Evolutionary conservation across 208 protist genomes (phyloP), one percentile per base, ranked within the genome.

Genomic region (Trypanosoma brucei): DNA sequence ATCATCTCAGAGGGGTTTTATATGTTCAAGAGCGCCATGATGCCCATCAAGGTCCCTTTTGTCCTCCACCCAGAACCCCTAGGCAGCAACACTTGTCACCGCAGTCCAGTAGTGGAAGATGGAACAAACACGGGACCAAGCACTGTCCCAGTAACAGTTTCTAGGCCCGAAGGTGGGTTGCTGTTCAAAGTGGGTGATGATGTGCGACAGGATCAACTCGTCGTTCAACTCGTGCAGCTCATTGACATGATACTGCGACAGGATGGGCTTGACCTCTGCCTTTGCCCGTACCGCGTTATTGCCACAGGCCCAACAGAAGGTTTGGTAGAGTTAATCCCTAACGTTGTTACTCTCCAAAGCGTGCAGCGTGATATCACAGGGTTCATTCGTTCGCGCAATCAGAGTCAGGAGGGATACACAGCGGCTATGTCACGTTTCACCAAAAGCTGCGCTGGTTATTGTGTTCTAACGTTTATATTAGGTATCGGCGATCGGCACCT

Each of bases 141-240:
- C 54, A 51, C 52, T 55, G 11, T 62, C 35, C 59, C 67, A 22
- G 33, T 65, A 13, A 40, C 59, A 11, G 9, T 55, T 46, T 37
- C 59, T 39, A 45, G 50, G 40, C 6, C 22, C 38, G 56, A 75
- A n/a, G 60, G 68, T 5, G 55, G 40, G 1, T 37, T 98, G 33
- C 97, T 98, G 65, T 97, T 92, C 76, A 98, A 98, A 72, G 79
- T 65, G 31, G 87, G 96, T 56, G 97, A 99, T 74, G 97, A 99
- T 62, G 78, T 99, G 14, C 80, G 98, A 49, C 98, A 99, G 76
- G 98, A 99, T 68, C 96, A 98, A 75, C 78, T 99, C 6, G 88
- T 98, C n/a, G 78, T 98, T 42, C 95, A 98, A 65, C 50, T 97
- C 2, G 78, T 98, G 7, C 55, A 68, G 7, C 61, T 97, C 2